A percentile compares a stretch with the other conserved stretches of the same genome.
Evolutionary conservation across 2,329 filamentous ascomycete genomes (phyloP).

Genomic region (Microdochium bolleyi): DNA sequence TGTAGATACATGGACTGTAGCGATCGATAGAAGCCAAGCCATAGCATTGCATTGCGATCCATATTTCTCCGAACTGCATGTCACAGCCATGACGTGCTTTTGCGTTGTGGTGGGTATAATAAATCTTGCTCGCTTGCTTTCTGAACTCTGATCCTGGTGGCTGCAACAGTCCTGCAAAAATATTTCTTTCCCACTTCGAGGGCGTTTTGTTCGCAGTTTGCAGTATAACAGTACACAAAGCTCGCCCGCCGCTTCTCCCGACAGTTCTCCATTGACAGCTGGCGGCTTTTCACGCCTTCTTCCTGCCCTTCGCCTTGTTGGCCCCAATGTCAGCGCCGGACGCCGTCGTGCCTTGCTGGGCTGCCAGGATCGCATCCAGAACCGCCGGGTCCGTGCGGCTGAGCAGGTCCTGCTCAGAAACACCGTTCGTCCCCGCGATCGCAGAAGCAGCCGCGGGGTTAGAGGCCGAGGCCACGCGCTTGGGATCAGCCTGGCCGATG

Average conservation of each 20-base stretch:
- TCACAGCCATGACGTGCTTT: no score
- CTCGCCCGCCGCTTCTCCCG: neutral
- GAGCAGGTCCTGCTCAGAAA: conserved; percentile 16
- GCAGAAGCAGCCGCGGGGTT: conserved; percentile 15
- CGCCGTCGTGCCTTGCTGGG: neutral
- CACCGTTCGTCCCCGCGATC: neutral
- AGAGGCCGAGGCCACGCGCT: conserved; percentile 37
- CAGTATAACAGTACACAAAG: no score
- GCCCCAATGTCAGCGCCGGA: conserved; percentile 11
- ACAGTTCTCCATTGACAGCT: neutral
- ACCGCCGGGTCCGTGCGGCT: conserved; percentile 33
- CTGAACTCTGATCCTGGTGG: no score
- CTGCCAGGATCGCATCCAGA: conserved; percentile 28
- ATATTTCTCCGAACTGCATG: no score
- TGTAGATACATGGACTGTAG: no score
- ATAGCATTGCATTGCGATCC: no score
- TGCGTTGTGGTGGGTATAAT: no score
- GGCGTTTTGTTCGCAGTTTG: no score
- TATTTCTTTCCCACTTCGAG: no score
- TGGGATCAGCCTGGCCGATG: conserved; percentile 59
- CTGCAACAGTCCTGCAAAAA: no score
- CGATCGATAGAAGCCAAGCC: conserved; percentile 15
- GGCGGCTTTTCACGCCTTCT: conserved; percentile 11
- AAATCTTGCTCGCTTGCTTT: no score
- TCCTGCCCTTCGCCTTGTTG: conserved; percentile 24